A percentile compares a stretch with the other conserved stretches of the same genome.
phyloP scores from a whole-genome alignment of 2,329 filamentous ascomycete genomes.

The Alternaria triticimaculans region DNA sequence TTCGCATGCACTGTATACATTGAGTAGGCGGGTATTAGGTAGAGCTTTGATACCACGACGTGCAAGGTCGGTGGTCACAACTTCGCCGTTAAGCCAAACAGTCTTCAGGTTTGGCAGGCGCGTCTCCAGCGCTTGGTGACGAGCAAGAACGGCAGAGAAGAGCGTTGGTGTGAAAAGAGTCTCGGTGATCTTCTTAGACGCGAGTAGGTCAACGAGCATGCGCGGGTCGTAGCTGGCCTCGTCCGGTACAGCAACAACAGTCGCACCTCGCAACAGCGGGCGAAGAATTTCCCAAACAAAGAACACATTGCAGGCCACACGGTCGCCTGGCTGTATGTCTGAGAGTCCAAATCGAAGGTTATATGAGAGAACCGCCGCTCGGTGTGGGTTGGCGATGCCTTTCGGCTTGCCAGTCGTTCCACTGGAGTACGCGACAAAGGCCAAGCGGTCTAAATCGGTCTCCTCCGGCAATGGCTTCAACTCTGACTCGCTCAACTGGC shows the following conservation, averaged over 20 bases:
- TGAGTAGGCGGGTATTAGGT: constrained; percentile 73
- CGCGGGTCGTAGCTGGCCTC: constrained; percentile 79
- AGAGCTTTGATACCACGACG: constrained; percentile 71
- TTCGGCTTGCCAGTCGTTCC: constrained; percentile 82
- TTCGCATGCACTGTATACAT: constrained; percentile 83
- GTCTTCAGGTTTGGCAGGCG: constrained; percentile 71
- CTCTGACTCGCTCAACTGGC: constrained; percentile 51
- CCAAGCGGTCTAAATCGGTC: constrained; percentile 74
- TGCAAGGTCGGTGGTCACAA: constrained; percentile 79
- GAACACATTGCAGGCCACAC: constrained; percentile 87
- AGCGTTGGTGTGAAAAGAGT: constrained; percentile 85
- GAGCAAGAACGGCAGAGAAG: constrained; percentile 73
- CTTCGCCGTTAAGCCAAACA: constrained; percentile 82
- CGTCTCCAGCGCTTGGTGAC: constrained; percentile 69
- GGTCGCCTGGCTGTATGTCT: constrained; percentile 73
- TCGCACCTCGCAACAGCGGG: constrained; percentile 76
- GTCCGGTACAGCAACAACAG: constrained; percentile 77
- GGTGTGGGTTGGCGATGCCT: constrained; percentile 80
- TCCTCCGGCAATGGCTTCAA: constrained; percentile 63
- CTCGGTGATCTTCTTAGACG: constrained; percentile 72
- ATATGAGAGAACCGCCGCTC: constrained; percentile 76
- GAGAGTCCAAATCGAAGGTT: constrained; percentile 73
- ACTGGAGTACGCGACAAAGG: constrained; percentile 82
- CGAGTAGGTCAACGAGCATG: constrained; percentile 73
- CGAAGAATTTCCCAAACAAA: constrained; percentile 86